These are phyloP conservation scores for Hermanozyma aechmeae DNA, from an alignment of 805 yeast genomes.

Conservation along the genomic window DNA sequence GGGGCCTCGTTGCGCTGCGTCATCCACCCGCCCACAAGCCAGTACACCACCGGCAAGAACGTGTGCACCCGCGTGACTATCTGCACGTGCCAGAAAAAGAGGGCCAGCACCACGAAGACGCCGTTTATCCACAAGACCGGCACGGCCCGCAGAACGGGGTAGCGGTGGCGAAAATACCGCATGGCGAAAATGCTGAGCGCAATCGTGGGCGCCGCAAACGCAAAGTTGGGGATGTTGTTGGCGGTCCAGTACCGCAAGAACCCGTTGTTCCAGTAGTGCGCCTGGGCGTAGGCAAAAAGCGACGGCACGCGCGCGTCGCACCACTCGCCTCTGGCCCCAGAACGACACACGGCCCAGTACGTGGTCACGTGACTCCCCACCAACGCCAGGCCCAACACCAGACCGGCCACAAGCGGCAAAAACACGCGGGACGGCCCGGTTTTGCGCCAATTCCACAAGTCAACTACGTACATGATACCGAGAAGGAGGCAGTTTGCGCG, in stretches of 20 bases:
- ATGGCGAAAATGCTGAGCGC: slow-evolving; percentile 34
- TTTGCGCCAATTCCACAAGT: slow-evolving; percentile 22
- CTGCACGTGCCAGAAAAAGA: slow-evolving; percentile 73
- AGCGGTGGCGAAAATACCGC: slow-evolving; percentile 21
- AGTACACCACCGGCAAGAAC: slow-evolving; percentile 65
- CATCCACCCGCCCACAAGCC: slow-evolving; percentile 48
- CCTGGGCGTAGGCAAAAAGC: slow-evolving; percentile 64
- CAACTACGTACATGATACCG: slow-evolving; percentile 60
- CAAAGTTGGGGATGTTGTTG: slow-evolving; percentile 75
- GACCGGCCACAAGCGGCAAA: slow-evolving; percentile 46
- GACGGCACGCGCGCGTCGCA: slow-evolving; percentile 51
- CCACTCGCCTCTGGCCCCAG: slow-evolving; percentile 67
- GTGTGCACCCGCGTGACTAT: slow-evolving; percentile 73
- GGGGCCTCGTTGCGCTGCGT: slow-evolving; percentile 8
- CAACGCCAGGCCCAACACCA: slow-evolving; percentile 38
- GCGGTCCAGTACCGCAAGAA: slow-evolving; percentile 74
- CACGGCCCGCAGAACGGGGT: slow-evolving; percentile 22
- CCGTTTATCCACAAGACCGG: slow-evolving; percentile 36
- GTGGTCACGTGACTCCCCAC: slow-evolving; percentile 42
- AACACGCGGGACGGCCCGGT: slow-evolving; percentile 6
- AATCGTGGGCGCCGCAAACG: slow-evolving; percentile 64
- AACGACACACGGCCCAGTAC: slow-evolving; percentile 45
- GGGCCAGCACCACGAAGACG: slow-evolving; percentile 39
- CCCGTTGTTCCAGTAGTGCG: slow-evolving; percentile 79
- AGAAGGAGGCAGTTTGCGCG: slow-evolving; percentile 71